Base-by-base conservation (phyloP, 2,329 filamentous ascomycete species). In the Madurella fahalii region DNA sequence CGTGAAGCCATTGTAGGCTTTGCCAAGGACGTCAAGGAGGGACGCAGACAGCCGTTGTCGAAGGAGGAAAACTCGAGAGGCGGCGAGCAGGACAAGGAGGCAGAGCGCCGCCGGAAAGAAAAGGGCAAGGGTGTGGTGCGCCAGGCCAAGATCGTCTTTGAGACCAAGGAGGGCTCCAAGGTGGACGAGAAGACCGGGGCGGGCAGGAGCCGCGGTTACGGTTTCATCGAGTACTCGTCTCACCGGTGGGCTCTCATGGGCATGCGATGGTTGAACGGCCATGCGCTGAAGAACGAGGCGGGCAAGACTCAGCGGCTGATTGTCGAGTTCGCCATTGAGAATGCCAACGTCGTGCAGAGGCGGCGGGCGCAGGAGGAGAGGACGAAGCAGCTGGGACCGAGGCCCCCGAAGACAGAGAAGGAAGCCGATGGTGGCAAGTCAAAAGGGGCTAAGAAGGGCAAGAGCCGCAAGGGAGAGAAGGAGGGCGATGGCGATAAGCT, bases 241-340 rank as follows among this genome's bases (percentile, higher is more conserved):
- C 94, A 99, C 68, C 87, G 94, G 47, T 93, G 87, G 78, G 94
- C 94, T 13, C 79, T 99, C 40, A 97, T 97, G 90, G 94, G 90
- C 20, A 77, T 99, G 59, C 81, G 94, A 45, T 97, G 90, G 85
- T 79, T 99, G 54, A 99, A 99, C 69, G 92, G 93, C 1, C 86
- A 82, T 56, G 74, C 81, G 32, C 63, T 84, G 16, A 76, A 80
- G 64, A 82, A 79, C 59, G 72, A 76, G 20, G 72, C 81, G 50
- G 91, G 94, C 61, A 90, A 87, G 73, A 93, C 90, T 69, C 92
- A 94, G 72, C 81, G 94, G 12, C 74, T 99, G 49, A 90, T 99
- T 67, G 93, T 93, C 39, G 95, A 99, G 71, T 99, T 99, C 69
- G 91, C 94, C 17, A 96, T 99, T 69, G 94, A 99, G 73, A 99